Evolutionary conservation across 352 stramenopile species (phyloP).

Genomic region (Globisporangium rhizosaccharum): DNA sequence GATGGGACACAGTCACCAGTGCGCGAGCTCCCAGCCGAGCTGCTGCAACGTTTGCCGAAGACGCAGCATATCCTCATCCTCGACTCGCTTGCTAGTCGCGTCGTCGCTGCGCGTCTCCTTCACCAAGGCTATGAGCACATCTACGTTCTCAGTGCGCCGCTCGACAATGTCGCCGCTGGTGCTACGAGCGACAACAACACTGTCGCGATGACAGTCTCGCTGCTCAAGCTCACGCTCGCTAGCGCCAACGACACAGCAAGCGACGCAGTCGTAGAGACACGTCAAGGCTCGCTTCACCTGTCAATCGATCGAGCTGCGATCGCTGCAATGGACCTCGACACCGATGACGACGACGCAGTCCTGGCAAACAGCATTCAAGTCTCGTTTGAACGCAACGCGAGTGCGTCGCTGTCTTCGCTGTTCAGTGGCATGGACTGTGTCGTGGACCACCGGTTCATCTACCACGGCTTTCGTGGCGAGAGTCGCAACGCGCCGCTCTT

Average conservation of each 20-base stretch:
- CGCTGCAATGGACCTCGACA: neutral
- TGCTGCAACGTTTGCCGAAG: constrained; percentile 9
- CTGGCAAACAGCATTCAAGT: neutral
- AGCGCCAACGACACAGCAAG: too few species aligned
- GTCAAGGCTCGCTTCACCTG: too few species aligned
- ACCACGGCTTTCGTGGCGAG: constrained; percentile 38
- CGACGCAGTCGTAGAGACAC: too few species aligned
- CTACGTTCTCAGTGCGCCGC: constrained; percentile 20
- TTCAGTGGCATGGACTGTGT: constrained; percentile 30
- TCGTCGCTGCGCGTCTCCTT: constrained; percentile 18
- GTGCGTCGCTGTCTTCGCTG: neutral
- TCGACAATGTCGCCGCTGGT: neutral
- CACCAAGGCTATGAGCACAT: constrained; percentile 23
- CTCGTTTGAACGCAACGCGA: constrained; percentile 13
- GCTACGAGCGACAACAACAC: neutral
- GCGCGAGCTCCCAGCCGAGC: constrained; percentile 2
- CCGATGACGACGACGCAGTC: constrained; percentile 7
- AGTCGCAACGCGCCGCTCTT: constrained; percentile 43
- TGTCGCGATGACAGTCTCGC: constrained; percentile 1
- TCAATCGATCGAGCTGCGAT: too few species aligned
- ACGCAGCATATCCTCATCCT: constrained; percentile 25
- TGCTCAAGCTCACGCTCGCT: constrained; percentile 1
- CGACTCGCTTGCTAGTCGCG: constrained; percentile 15
- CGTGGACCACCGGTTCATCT: constrained; percentile 43
- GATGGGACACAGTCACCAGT: neutral